Evolutionary conservation across 169 alveolate species (phyloP).

Genomic region (Theileria sp.): DNA sequence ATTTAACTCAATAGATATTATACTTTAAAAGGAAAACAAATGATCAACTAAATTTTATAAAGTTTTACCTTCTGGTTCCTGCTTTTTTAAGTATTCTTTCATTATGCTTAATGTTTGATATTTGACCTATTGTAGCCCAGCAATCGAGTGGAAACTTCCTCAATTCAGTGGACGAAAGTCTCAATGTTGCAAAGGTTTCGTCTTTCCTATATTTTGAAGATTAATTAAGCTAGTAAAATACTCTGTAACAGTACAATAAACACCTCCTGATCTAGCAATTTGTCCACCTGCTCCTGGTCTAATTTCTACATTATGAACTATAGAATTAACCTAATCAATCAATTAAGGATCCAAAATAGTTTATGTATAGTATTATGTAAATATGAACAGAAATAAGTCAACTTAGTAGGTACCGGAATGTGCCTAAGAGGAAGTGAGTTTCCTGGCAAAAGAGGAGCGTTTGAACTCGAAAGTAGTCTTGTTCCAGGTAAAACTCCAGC

Average conservation of each 20-base stretch:
- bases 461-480: conserved; percentile 79
- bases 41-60: background rate
- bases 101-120: conserved; percentile 73
- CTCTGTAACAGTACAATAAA: conserved; percentile 76
- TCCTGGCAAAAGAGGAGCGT: conserved; percentile 85
- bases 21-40: background rate
- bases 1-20: background rate
- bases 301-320: conserved; percentile 84
- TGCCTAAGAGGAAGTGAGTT: conserved; percentile 82
- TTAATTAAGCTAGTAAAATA: conserved; percentile 3
- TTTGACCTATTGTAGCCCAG: conserved; percentile 88
- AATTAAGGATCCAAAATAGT: background rate
- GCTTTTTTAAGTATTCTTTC: conserved; percentile 78
- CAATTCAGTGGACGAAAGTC: conserved; percentile 83
- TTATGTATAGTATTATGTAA: too few species aligned
- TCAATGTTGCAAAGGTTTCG: conserved; percentile 77
- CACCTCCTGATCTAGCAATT: conserved; percentile 84
- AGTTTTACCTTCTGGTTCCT: conserved; percentile 69
- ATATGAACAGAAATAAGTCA: background rate
- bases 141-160: conserved; percentile 84
- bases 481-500: conserved; percentile 84
- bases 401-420: conserved; percentile 70
- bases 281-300: conserved; percentile 88
- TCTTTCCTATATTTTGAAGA: conserved; percentile 68
- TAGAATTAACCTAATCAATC: conserved; percentile 65